A percentile compares a stretch with the other conserved stretches of the same genome.
phyloP scores from a whole-genome alignment of 108 stramenopile species.

The Pinguiococcus pyrenoidosus region DNA sequence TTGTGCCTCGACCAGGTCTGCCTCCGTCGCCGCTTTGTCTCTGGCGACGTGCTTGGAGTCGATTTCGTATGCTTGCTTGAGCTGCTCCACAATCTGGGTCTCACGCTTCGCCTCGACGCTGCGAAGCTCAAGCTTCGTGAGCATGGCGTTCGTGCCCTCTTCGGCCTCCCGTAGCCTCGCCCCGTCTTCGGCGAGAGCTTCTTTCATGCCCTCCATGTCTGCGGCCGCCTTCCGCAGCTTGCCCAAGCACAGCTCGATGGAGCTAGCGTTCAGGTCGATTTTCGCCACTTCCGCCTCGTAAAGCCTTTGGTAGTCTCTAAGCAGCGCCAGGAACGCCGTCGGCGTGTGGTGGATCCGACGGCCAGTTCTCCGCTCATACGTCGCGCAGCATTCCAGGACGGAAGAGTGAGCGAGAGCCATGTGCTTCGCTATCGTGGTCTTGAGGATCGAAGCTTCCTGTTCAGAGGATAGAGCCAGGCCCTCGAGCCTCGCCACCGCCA shows the following conservation, averaged over 20 bases:
- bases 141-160: conserved; percentile 38
- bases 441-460: conserved; percentile 50
- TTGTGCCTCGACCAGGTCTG: conserved; percentile 46
- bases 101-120: conserved; percentile 47
- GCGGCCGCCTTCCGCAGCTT: conserved; percentile 72
- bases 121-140: conserved; percentile 33
- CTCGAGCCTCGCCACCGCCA: conserved; percentile 54
- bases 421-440: too few species aligned
- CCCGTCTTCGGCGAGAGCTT: conserved; percentile 62
- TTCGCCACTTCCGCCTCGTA: conserved; percentile 57
- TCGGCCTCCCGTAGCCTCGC: conserved; percentile 61
- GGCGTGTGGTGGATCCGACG: conserved; percentile 74
- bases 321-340: conserved; percentile 73
- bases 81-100: too few species aligned
- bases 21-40: conserved; percentile 40
- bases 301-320: conserved; percentile 59
- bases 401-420: conserved; percentile 74
- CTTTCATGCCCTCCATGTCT: conserved; percentile 72
- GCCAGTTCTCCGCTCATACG: conserved; percentile 63
- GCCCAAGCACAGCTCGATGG: conserved; percentile 61
- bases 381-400: conserved; percentile 62
- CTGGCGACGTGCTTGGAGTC: conserved; percentile 34
- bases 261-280: conserved; percentile 62
- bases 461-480: conserved; percentile 53
- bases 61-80: conserved; percentile 39